Evolutionary conservation across 129 eudicot species (phyloP).

Genomic region (Kitagawia praeruptora): DNA sequence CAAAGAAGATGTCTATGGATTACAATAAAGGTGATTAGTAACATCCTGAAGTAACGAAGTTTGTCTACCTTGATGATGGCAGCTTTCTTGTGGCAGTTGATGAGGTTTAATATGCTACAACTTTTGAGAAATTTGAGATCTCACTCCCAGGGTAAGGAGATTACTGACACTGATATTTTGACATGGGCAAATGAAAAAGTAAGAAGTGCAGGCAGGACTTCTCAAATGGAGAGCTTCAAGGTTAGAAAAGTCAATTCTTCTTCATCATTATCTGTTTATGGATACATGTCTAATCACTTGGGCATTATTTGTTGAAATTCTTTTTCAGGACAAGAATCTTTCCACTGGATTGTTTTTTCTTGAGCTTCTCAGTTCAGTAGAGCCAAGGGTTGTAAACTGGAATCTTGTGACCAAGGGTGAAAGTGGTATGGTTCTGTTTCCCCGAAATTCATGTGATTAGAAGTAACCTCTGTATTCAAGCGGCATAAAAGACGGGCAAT

Average conservation of each 20-base stretch:
- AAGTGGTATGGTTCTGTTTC: constrained; percentile 48
- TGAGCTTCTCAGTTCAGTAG: constrained; percentile 86
- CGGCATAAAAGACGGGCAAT: neutral
- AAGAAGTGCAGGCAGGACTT: constrained; percentile 58
- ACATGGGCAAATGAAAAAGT: constrained; percentile 87
- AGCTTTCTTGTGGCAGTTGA: constrained; percentile 97
- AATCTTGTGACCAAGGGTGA: constrained; percentile 94
- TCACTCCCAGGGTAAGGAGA: constrained; percentile 76
- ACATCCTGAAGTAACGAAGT: neutral
- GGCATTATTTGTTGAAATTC: neutral
- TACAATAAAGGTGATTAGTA: neutral
- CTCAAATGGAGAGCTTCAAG: constrained; percentile 86
- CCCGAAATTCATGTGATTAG: neutral
- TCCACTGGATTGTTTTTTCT: constrained; percentile 86
- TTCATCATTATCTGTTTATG: neutral
- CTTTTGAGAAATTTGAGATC: constrained; percentile 78
- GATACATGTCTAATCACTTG: neutral
- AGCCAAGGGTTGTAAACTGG: constrained; percentile 95
- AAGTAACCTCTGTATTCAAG: too few relatives aligned
- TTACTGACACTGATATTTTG: constrained; percentile 71
- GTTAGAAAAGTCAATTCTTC: constrained; percentile 18
- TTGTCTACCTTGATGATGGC: constrained; percentile 20
- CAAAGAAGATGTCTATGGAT: neutral
- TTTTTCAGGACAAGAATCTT: constrained; percentile 68
- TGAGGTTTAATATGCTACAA: constrained; percentile 93